phyloP scores from a whole-genome alignment of 441 rosid genomes.

The Bocquillonia castaneifolia region DNA sequence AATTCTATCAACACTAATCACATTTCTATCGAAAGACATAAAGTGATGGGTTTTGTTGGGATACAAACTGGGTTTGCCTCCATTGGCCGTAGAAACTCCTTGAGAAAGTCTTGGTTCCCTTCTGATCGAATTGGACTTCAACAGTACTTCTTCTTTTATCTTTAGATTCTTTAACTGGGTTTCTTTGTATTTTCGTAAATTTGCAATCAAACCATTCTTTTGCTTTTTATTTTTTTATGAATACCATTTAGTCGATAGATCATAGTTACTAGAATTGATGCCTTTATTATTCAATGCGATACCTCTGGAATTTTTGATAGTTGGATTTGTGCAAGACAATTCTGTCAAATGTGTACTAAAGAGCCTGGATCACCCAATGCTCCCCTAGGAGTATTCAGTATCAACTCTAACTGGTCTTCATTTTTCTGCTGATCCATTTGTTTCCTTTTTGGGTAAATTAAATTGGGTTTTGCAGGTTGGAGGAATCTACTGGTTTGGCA shows the following conservation, averaged over 20 bases:
- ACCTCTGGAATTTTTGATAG: no score
- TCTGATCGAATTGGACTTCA: constrained; percentile 72
- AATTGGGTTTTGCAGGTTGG: constrained; percentile 49
- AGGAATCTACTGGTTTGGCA: constrained; percentile 79
- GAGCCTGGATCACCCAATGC: no score
- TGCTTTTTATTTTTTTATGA: no score
- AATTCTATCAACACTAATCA: constrained; percentile 9
- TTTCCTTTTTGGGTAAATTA: neutral
- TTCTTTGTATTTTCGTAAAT: no score
- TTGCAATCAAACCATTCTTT: no score
- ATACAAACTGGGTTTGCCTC: constrained; percentile 83
- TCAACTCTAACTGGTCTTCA: no score
- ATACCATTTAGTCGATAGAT: no score
- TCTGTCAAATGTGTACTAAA: no score
- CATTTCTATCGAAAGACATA: constrained; percentile 35
- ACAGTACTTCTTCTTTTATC: constrained; percentile 36
- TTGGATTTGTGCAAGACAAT: no score
- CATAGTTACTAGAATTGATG: no score
- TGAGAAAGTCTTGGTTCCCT: constrained; percentile 90
- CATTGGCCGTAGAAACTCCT: constrained; percentile 57
- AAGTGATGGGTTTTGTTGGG: constrained; percentile 87
- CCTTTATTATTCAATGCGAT: no score
- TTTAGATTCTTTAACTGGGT: neutral
- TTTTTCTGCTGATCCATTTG: neutral
- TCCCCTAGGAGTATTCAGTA: no score